Percentiles rank a stretch among this genome's conserved stretches.
Evolutionary conservation across 2,329 filamentous ascomycete genomes (phyloP).

Genomic region (Cladosporium oxysporum): DNA sequence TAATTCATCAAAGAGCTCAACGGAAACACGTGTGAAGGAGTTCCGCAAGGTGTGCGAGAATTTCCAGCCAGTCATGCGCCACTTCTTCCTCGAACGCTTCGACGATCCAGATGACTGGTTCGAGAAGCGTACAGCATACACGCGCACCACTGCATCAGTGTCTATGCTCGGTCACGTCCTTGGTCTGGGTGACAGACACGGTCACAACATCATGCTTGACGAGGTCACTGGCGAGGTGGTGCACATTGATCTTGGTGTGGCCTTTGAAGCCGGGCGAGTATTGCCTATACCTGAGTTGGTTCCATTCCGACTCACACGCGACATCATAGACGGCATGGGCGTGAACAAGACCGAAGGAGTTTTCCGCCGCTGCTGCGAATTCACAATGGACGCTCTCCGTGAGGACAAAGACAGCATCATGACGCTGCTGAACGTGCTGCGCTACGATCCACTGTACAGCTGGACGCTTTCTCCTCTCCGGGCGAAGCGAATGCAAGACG

Average conservation of each 20-base stretch:
- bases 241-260: slow-evolving; percentile 95
- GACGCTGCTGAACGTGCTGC: slow-evolving; percentile 94
- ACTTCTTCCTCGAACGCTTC: slow-evolving; percentile 97
- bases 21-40: slow-evolving; percentile 69
- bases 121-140: slow-evolving; percentile 82
- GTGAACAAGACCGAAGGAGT: slow-evolving; percentile 93
- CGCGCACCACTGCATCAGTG: slow-evolving; percentile 87
- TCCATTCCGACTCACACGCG: slow-evolving; percentile 89
- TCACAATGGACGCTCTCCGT: slow-evolving; percentile 91
- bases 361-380: slow-evolving; percentile 97
- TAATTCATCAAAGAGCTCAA: slow-evolving; percentile 66
- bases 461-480: slow-evolving; percentile 82
- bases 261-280: slow-evolving; percentile 95
- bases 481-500: slow-evolving; percentile 67
- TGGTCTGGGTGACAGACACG: slow-evolving; percentile 90
- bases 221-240: slow-evolving; percentile 88
- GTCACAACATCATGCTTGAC: slow-evolving; percentile 95
- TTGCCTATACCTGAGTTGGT: slow-evolving; percentile 93
- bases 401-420: slow-evolving; percentile 96
- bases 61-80: slow-evolving; percentile 91
- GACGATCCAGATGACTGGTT: slow-evolving; percentile 97
- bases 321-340: slow-evolving; percentile 96
- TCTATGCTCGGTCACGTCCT: slow-evolving; percentile 89
- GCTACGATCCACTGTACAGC: slow-evolving; percentile 95
- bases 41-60: slow-evolving; percentile 77